Evolutionary conservation across 768 basidiomycete species (phyloP).

Genomic region (Gelatoporia subvermispora): DNA sequence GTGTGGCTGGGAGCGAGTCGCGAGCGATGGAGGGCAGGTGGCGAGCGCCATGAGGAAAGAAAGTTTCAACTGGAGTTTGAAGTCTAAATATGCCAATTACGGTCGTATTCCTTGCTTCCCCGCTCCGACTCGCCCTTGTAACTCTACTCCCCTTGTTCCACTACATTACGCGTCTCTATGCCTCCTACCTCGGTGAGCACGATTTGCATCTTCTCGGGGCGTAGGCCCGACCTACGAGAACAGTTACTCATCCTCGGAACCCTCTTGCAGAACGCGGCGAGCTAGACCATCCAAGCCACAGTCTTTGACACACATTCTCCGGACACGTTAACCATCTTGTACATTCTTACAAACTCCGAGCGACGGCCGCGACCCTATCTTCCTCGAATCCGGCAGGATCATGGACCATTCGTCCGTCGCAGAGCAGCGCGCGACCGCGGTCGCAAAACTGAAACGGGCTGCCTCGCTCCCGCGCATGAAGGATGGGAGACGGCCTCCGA

Average conservation of each 20-base stretch:
- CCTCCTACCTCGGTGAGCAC: slow-evolving; percentile 13
- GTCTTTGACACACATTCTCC: slow-evolving; percentile 3
- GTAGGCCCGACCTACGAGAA: not conserved
- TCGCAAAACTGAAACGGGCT: slow-evolving; percentile 88
- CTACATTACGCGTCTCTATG: slow-evolving; percentile 11
- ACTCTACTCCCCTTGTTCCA: slow-evolving; percentile 4
- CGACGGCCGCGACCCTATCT: slow-evolving; percentile 13
- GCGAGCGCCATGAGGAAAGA: too few relatives aligned
- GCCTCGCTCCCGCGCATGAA: slow-evolving; percentile 90
- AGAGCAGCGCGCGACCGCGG: slow-evolving; percentile 82
- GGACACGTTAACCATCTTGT: slow-evolving; percentile 14
- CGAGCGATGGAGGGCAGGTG: slow-evolving; percentile 2
- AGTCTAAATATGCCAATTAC: slow-evolving; percentile 9
- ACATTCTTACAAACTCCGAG: slow-evolving; percentile 22
- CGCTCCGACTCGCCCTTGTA: slow-evolving; percentile 6
- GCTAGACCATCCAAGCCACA: slow-evolving; percentile 8
- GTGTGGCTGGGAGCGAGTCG: not conserved
- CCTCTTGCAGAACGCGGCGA: slow-evolving; percentile 7
- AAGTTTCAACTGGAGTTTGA: not conserved
- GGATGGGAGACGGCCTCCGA: slow-evolving; percentile 81
- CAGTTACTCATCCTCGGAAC: not conserved
- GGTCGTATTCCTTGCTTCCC: slow-evolving; percentile 5
- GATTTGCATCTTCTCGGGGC: not conserved
- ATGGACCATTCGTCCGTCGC: slow-evolving; percentile 45
- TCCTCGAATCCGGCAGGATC: slow-evolving; percentile 12